These are phyloP conservation scores for Solanum dulcamara DNA, from an alignment of 257 asterid genomes.

Conservation along the genomic window DNA sequence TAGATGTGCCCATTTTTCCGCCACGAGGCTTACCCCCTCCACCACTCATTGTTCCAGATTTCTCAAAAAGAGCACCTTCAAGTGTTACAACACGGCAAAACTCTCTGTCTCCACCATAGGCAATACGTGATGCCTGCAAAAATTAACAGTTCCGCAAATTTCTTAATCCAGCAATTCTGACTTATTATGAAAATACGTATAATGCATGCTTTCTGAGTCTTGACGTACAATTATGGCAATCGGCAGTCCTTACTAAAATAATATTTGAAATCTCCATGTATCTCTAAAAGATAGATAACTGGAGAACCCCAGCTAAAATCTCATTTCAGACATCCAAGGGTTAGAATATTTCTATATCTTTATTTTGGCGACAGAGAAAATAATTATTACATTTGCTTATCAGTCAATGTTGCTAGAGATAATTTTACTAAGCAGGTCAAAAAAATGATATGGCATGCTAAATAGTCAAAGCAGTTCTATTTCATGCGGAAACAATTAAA, in stretches of 20 bases:
- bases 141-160: not conserved
- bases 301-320: not conserved
- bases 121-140: slow-evolving; percentile 76
- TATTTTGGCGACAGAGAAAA: too few species aligned
- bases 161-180: not conserved
- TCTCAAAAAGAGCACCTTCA: slow-evolving; percentile 90
- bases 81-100: slow-evolving; percentile 84
- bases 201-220: not conserved
- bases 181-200: not conserved
- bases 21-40: slow-evolving; percentile 94
- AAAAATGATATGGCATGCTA: not conserved
- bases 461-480: not conserved
- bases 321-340: not conserved
- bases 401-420: not conserved
- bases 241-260: not conserved
- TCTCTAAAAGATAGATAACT: not conserved
- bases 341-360: not conserved
- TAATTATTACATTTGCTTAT: not conserved
- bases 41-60: slow-evolving; percentile 95
- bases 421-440: not conserved
- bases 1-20: slow-evolving; percentile 90
- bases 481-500: not conserved
- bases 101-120: slow-evolving; percentile 65
- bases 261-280: not conserved
- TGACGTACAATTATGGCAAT: not conserved